Conservation (phyloP, 2,329 filamentous ascomycete species). For the Aspergillus eucalypticola region DNA sequence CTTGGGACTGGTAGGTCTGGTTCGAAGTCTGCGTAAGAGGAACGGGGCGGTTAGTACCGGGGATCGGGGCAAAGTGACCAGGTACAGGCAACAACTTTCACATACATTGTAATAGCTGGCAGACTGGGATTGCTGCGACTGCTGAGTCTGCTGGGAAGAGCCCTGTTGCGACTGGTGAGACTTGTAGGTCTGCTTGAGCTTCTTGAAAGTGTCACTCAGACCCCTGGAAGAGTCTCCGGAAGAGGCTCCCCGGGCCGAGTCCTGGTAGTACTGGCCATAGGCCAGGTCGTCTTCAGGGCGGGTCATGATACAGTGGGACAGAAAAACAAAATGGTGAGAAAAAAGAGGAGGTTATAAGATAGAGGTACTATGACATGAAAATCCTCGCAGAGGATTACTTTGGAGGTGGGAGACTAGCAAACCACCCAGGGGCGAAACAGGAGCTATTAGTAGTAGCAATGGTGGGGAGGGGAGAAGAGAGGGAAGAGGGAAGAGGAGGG, state of each 20-base stretch:
- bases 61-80: neutral
- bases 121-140: neutral
- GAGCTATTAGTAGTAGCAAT: neutral
- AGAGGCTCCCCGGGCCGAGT: constrained; percentile 33
- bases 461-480: too few species aligned
- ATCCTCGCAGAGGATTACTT: neutral
- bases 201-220: constrained; percentile 55
- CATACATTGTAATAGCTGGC: neutral
- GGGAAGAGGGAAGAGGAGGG: neutral
- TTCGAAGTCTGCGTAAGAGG: neutral
- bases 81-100: neutral
- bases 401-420: neutral
- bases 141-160: constrained; percentile 3
- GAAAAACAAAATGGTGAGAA: neutral
- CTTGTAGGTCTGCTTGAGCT: constrained; percentile 45
- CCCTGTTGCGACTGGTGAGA: constrained; percentile 24
- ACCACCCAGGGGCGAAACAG: neutral
- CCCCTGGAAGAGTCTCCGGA: constrained; percentile 48
- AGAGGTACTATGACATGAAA: neutral
- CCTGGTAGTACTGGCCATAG: constrained; percentile 53
- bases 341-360: neutral
- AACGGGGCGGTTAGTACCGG: neutral
- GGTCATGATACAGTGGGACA: constrained; percentile 31
- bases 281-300: constrained; percentile 54
- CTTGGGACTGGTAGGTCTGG: constrained; percentile 5